Evolutionary conservation across 257 asterid genomes (phyloP), one percentile per base, ranked within the genome.

Genomic region (Leptodermis oblonga): DNA sequence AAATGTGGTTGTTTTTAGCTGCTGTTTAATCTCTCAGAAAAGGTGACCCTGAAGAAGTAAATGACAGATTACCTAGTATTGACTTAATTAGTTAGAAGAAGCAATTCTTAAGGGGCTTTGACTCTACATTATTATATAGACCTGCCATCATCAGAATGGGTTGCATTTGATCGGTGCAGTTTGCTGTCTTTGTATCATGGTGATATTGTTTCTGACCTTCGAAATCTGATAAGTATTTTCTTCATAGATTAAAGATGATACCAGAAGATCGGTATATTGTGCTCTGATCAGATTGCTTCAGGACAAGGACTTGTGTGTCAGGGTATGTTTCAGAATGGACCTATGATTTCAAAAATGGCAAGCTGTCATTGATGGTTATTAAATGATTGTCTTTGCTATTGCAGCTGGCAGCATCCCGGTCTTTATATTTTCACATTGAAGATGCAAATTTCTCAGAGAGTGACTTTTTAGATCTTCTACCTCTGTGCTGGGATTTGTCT

Each of bases 381-480:
- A 48, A 58, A 39, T 55, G 46, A 73, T 60, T 75, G 56, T 65
- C 67, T 78, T 70, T n/a, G 22, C 70, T 53, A 31, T 80, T 83
- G 73, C 87, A 94, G 98, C 84, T 94, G 80, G 95, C 97, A 34
- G 97, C 99, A 71, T 79, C 89, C 66, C 87, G 99, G 62, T 87
- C 99, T 76, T 85, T 94, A 73, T 94, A 79, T 83, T 94, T 84
- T 80, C 98, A 92, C 78, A 83, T 91, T 77, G 99, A 92, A 69
- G 99, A 94, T 83, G 97, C 92, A 70, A 88, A 84, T 74, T 94
- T 94, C 85, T 85, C 94, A 4, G 97, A 94, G 83, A 78, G 74
- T 72, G 98, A 91, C 42, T 94, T 92, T 69, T 79, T 76, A 26
- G 93, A 92, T 83, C 97, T 94, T 84, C 90, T 91, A 74, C 88